Evolutionary conservation across 2,329 filamentous ascomycete species (phyloP), one percentile per base, ranked within the genome.

Genomic region (Clarireedia hainanense): DNA sequence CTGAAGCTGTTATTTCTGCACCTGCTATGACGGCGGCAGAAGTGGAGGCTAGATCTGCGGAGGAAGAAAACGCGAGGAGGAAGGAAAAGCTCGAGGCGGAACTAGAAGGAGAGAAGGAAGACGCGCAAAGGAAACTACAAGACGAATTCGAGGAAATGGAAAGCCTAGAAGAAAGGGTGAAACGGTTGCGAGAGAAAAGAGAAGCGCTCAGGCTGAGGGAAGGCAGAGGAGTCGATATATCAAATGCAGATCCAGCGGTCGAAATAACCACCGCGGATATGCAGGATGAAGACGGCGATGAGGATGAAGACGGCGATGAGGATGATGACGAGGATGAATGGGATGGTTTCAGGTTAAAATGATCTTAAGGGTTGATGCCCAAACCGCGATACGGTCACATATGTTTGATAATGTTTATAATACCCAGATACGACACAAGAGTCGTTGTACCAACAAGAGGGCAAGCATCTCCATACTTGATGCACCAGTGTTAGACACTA

Each of bases 131-230:
- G 23, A 83, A 85, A 30, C 72, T 91, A 56, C 86, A 90, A 70
- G 81, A 85, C 42, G 89, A 92, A 69, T 87, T 92, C 62, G 88
- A 90, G 57, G 85, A 91, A 67, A 92, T 92, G 88, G 85, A 88
- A 67, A 81, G 84, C 66, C 76, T 92, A 47, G 89, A 92, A 69
- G 80, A 81, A 51, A 80, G 88, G 6, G 85, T 92, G 12, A 76
- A 77, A 57, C 78, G 76, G 58, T 70, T 92, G 53, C 86, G 88
- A 67, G 83, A 88, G 66, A 83, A 82, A 69, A 76, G 88, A 47
- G 88, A 91, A 66, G 81, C 83, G 54, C 68, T 91, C 59, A 76
- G 81, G 47, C 64, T 64, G 39, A 73, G 69, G 27, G 70, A 70
- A 57, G 70, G 66, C 34, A 37, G 20, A 34, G 23, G 27, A 3